Conservation (phyloP, 75 land plant genomes). For the Pinus tabuliformis region DNA sequence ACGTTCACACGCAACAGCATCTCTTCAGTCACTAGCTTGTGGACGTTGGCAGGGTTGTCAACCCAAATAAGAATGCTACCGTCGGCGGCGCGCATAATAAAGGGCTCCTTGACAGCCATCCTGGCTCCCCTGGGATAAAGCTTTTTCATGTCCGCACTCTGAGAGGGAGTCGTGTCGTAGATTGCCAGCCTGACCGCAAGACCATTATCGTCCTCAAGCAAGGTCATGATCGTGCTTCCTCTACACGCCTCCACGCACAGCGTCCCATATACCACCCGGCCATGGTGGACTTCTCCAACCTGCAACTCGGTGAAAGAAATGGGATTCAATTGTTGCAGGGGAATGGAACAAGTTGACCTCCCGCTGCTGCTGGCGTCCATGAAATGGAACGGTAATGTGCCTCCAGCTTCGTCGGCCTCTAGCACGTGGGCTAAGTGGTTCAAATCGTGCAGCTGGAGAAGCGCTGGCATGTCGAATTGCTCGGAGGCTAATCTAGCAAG, state of each 20-base stretch:
- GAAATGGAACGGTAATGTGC: no score
- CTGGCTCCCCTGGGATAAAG: slow-evolving; percentile 3
- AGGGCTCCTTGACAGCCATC: slow-evolving; percentile 1
- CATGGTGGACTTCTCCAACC: slow-evolving; percentile 15
- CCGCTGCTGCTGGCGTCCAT: no score
- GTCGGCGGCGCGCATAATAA: background rate
- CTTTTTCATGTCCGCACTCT: background rate
- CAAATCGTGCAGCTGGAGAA: no score
- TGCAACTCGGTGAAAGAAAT: slow-evolving; percentile 19
- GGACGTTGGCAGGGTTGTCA: no score
- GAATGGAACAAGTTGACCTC: background rate
- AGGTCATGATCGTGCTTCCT: background rate
- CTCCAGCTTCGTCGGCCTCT: no score
- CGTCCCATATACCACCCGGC: slow-evolving; percentile 31
- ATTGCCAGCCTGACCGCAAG: background rate
- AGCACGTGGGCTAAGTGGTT: no score
- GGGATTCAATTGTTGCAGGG: background rate
- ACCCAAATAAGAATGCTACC: no score
- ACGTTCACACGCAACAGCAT: background rate
- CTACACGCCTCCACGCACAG: slow-evolving; percentile 17
- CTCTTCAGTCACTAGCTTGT: no score
- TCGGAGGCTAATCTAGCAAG: no score
- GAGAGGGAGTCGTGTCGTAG: background rate
- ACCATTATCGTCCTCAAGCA: slow-evolving; percentile 11
- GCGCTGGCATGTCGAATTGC: no score